Evolutionary conservation across 805 yeast genomes (phyloP), one percentile per base, ranked within the genome.

Genomic region (Lipomyces chichibuensis): DNA sequence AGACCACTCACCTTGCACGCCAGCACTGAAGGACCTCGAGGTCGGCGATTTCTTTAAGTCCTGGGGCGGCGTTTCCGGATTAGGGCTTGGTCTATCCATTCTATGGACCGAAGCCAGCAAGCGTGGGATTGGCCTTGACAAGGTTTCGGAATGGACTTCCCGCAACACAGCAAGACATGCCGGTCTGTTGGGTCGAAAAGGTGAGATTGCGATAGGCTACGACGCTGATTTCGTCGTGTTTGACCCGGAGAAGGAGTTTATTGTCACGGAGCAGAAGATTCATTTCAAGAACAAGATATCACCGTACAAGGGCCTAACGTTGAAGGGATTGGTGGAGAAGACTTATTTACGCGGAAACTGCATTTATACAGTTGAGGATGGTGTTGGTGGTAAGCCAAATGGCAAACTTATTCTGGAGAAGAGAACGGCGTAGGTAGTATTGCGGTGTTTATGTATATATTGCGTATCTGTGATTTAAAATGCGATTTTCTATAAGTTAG

Each of bases 31-130:
- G 78, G 90, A 91, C 27, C 81, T 92, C 62, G 88, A 86, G 11
- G 82, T 85, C 67, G 97, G 97, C 53, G 97, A 93, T 76, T 93
- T 93, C 76, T 86, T 93, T 73, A 84, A 88, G 46, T 96, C 98
- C 1, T 93, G 98, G 98, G 98, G 98, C 46, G 98, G 98, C 9
- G 92, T 93, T 53, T 84, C 97, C 1, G 90, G 97, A 0, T 96
- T 93, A 39, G 98, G 98, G 0, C 85, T 94, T 53, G 98, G 98
- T 0, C 82, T 93, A 58, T 90, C 96, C 0, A 84, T 92, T 52
- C 78, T 93, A 61, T 89, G 86, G 83, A 91, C 97, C 0, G 92
- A 89, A 73, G 92, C 81, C 17, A 71, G 74, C 58, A 84, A 84
- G 72, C 77, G 87, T 67, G 72, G 79, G 1, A 80, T 88, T 2